Evolutionary conservation across 2,329 filamentous ascomycete genomes (phyloP), one percentile per base, ranked within the genome.

Genomic region (Hymenoscyphus infarciens): DNA sequence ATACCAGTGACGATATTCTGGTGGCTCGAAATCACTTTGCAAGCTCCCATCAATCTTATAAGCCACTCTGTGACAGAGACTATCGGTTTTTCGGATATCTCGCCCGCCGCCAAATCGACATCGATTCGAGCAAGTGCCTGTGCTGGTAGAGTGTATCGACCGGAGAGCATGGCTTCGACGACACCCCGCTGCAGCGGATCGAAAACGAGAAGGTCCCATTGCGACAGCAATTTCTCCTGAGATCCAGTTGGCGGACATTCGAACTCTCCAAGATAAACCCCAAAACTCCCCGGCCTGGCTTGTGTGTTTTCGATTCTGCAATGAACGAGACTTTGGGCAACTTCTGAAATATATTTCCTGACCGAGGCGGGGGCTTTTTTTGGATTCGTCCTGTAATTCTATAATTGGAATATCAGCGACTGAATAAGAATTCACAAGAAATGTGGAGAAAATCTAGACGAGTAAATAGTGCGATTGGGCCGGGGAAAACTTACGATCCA

Each of bases 191-290:
- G 73, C 19, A 75, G 70, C 2, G 79, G 78, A 65, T 81, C 77
- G 13, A 80, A 71, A 16, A 79, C 72, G 45, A 80, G 62, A n/a
- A 80, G 64, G 59, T 81, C 78, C 76, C 76, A 80, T 68, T 74
- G 71, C 42, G 71, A 61, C n/a, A 80, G 69, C 6, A 81, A 56
- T n/a, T 64, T 67, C 22, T 69, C 61, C 63, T 80, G 72, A 22
- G 69, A 63, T 16, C 61, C 58, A 3, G 73, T 76, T 5, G 72
- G 71, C 4, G 75, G 74, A 33, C 61, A 66, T 19, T 67, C 64
- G 56, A 80, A 78, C 29, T 65, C 63, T 15, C 79, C 79, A 6
- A 80, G 71, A 65, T 77, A 80, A 10, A 79, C 74, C 5, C 78
- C 78, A 67, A 68, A 71, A 38, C 61, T 69, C n/a, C 59, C 60